Conservation (phyloP, 73 alveolate species). For the Durusdinium trenchii region DNA sequence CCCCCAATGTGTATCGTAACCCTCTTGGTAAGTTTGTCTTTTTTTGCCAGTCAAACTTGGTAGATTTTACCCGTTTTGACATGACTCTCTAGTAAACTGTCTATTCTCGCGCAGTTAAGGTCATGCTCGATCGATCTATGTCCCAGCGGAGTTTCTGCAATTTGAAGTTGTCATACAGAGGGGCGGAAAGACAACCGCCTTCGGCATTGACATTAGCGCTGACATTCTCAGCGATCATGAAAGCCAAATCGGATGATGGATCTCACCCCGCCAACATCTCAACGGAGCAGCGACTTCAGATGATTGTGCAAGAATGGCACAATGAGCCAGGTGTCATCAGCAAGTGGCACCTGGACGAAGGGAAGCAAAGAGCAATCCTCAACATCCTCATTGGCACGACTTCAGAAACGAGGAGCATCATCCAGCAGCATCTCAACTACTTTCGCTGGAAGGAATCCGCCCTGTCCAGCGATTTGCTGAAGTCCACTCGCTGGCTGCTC, state of each 20-base stretch:
- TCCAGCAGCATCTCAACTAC: neutral
- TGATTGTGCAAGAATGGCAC: neutral
- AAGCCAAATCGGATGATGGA: neutral
- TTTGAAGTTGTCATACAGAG: neutral
- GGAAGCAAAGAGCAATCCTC: neutral
- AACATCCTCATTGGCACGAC: neutral
- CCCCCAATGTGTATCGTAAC: no score
- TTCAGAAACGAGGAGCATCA: neutral
- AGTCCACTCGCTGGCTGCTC: conserved; percentile 1
- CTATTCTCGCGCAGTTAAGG: neutral
- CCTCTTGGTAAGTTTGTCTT: no score
- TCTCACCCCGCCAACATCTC: neutral
- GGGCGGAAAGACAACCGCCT: conserved; percentile 10
- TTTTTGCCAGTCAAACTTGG: no score
- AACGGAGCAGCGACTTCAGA: neutral
- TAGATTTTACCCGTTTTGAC: neutral
- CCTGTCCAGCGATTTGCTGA: neutral
- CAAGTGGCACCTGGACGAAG: conserved; percentile 9
- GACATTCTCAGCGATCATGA: neutral
- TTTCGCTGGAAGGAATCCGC: neutral
- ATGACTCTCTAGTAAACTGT: neutral
- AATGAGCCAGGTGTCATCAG: neutral
- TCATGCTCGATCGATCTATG: neutral
- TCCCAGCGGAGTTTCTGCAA: neutral
- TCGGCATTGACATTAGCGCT: neutral